A percentile compares a stretch with the other conserved stretches of the same genome.
phyloP scores from a whole-genome alignment of 2,329 filamentous ascomycete species.

The Juglanconis sp. region DNA sequence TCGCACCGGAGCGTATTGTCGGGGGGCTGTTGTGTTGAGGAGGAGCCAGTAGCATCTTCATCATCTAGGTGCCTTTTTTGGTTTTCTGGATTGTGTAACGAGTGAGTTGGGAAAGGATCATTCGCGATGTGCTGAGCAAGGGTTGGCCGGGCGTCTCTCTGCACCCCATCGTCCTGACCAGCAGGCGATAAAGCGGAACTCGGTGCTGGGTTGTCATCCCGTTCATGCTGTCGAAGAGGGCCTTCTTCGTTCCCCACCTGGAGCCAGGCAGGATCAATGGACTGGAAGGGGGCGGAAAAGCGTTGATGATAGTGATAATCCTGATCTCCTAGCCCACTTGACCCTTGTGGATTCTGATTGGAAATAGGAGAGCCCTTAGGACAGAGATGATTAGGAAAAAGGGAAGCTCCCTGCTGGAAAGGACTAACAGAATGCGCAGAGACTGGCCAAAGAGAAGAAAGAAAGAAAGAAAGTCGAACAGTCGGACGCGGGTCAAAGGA shows the following conservation, averaged over 20 bases:
- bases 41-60: not conserved
- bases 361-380: slow-evolving; percentile 1
- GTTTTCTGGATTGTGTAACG: not conserved
- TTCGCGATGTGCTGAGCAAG: not conserved
- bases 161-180: slow-evolving; percentile 1
- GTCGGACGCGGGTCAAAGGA: not conserved
- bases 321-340: not conserved
- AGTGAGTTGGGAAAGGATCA: not conserved
- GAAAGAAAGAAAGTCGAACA: not conserved
- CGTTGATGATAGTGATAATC: not conserved
- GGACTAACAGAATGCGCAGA: not conserved
- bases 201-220: not conserved
- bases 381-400: not conserved
- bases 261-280: slow-evolving; percentile 1
- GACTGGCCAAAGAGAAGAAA: not conserved
- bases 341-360: not conserved
- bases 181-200: not conserved
- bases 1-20: not conserved
- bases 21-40: not conserved
- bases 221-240: not conserved
- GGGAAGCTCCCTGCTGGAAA: not conserved
- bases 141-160: not conserved
- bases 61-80: not conserved
- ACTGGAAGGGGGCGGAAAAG: not conserved
- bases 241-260: not conserved